These are phyloP conservation scores for Leishmania mexicana DNA, from an alignment of 208 protist genomes.

Conservation along the genomic window DNA sequence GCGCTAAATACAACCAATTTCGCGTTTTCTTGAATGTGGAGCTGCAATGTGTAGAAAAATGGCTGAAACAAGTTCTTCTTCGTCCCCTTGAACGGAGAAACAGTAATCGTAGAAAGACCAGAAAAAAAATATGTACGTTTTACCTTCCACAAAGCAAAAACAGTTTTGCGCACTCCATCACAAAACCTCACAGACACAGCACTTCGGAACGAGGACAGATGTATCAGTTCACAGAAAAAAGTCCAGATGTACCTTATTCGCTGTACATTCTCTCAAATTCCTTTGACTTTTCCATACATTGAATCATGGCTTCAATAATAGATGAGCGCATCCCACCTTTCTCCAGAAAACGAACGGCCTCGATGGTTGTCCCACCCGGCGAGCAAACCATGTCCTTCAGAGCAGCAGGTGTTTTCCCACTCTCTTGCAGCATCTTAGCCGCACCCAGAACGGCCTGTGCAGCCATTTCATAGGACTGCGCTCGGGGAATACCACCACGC, in stretches of 20 bases:
- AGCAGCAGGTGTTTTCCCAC: constrained; percentile 62
- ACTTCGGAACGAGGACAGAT: not conserved
- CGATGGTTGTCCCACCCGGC: constrained; percentile 96
- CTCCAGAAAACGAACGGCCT: constrained; percentile 94
- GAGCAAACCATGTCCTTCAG: constrained; percentile 94
- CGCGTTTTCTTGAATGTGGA: too few relatives aligned
- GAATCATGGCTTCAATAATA: constrained; percentile 93
- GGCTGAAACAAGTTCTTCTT: too few relatives aligned
- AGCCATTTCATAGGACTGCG: constrained; percentile 88
- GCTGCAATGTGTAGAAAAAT: too few relatives aligned
- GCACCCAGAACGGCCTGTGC: constrained; percentile 93
- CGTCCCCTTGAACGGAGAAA: constrained; percentile 1
- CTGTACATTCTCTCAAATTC: constrained; percentile 69
- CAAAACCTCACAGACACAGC: not conserved
- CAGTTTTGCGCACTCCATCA: not conserved
- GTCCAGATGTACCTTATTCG: constrained; percentile 5
- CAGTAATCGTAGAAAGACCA: constrained; percentile 5
- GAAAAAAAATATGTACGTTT: not conserved
- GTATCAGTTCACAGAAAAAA: not conserved
- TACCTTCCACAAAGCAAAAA: constrained; percentile 5
- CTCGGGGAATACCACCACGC: constrained; percentile 82
- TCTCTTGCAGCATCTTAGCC: constrained; percentile 91
- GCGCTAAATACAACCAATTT: too few relatives aligned
- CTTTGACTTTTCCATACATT: constrained; percentile 88
- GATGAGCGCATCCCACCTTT: constrained; percentile 84